These are phyloP conservation scores for Pythium scleroteichum DNA, from an alignment of 352 stramenopile species.

Conservation along the genomic window DNA sequence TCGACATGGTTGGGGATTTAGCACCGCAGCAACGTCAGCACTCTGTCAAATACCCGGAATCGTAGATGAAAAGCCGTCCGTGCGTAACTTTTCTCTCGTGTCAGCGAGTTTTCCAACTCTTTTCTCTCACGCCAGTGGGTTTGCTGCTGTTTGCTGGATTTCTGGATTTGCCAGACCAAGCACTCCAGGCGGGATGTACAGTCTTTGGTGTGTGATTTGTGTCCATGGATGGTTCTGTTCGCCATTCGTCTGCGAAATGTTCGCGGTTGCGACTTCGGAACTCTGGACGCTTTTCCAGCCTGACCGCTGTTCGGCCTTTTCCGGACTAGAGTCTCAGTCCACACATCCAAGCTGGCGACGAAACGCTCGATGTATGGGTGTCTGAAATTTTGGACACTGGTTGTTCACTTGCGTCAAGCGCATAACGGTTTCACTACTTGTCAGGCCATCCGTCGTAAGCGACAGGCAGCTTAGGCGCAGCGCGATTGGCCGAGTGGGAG, in stretches of 20 bases:
- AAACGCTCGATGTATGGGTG: constrained; percentile 13
- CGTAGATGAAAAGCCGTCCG: too few relatives aligned
- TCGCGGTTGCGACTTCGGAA: too few relatives aligned
- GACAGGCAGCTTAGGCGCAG: constrained; percentile 9
- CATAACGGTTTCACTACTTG: constrained; percentile 20
- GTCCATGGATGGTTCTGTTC: too few relatives aligned
- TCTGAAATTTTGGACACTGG: constrained; percentile 9
- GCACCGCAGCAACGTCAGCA: too few relatives aligned
- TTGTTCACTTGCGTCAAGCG: constrained; percentile 20
- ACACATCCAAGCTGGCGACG: constrained; percentile 13
- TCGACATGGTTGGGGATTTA: not conserved
- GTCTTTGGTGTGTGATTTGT: too few relatives aligned
- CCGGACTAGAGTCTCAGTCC: constrained; percentile 1
- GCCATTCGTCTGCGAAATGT: too few relatives aligned
- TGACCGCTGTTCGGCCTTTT: too few relatives aligned
- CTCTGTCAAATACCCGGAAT: too few relatives aligned
- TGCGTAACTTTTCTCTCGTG: not conserved
- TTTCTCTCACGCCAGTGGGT: not conserved
- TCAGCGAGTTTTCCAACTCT: not conserved
- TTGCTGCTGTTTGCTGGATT: constrained; percentile 1
- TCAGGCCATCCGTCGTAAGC: constrained; percentile 20
- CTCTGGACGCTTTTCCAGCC: too few relatives aligned
- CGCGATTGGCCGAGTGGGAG: too few relatives aligned
- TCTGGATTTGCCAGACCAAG: constrained; percentile 4
- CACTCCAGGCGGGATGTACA: too few relatives aligned